Base-by-base conservation (phyloP, 306 rosid genomes). In the Prosopis cineraria region DNA sequence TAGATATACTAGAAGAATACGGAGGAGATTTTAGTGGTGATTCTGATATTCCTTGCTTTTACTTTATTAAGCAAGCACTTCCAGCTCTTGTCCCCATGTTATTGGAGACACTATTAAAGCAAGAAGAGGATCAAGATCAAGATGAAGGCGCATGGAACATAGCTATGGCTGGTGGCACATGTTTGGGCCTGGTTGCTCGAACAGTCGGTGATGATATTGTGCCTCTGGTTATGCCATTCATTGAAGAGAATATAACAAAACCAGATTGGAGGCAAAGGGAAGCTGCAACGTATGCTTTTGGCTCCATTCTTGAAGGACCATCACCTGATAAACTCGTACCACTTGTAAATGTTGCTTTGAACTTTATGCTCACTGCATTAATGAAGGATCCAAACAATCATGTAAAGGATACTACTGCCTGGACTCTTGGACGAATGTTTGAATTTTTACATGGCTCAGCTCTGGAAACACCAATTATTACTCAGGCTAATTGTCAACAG, bases 151-250 rank as follows among this genome's bases (percentile, higher is more conserved):
- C 98, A 25, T 94, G 98, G 98, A 94, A 94, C 76, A 90, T 94
- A 88, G 98, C 98, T 52, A 94, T 94, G 98, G 98, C 98, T 76
- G 98, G 98, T 53, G 98, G 98, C 40, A 94, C 98, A 12, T 94
- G 98, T 79, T 80, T 94, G 86, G 97, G 98, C 24, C 82, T 94
- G 80, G 96, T 91, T 83, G 98, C 98, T 69, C 88, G 94, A 3
- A 94, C 97, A 7, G 97, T 94, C 44, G 97, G 98, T 5, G 97
- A 94, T 83, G 97, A 89, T 75, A 77, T 94, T 60, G 98, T 94
- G 62, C 93, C 96, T 33, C 83, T 94, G 81, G 98, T 94, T 44
- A 90, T 91, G 98, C 97, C 97, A 36, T 92, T 94, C 78, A 91
- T 91, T 68, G 91, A 91, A 87, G 97, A 88, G 87, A 94, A 94